Conservation (phyloP, 1,284 basidiomycete species). For the Cerrena zonata region DNA sequence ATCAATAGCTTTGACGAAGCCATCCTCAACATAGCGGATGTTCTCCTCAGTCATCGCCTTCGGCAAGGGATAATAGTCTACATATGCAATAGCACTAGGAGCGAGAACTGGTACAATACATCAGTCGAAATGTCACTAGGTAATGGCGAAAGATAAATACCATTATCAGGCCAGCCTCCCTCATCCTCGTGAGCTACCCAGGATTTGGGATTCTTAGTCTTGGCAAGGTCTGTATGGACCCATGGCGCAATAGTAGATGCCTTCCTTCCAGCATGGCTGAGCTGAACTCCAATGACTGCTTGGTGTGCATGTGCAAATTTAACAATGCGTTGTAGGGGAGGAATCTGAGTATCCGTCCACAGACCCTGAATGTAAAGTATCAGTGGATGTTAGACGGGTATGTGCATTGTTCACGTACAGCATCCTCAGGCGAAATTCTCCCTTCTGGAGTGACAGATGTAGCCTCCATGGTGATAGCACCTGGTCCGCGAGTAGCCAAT, state of each 20-base stretch:
- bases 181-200: constrained; percentile 38
- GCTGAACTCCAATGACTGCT: constrained; percentile 71
- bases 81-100: constrained; percentile 51
- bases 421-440: constrained; percentile 45
- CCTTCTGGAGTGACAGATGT: constrained; percentile 58
- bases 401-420: constrained; percentile 23
- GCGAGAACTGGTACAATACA: constrained; percentile 30
- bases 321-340: constrained; percentile 62
- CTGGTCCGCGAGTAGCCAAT: constrained; percentile 54
- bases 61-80: constrained; percentile 44
- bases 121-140: neutral
- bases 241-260: constrained; percentile 55
- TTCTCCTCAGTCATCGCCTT: constrained; percentile 49
- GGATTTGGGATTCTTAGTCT: constrained; percentile 17
- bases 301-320: constrained; percentile 72
- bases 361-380: constrained; percentile 49
- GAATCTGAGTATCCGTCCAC: constrained; percentile 74
- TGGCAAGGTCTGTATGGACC: constrained; percentile 35
- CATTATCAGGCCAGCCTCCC: constrained; percentile 69
- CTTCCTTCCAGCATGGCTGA: constrained; percentile 78
- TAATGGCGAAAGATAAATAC: constrained; percentile 13
- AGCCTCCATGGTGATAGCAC: constrained; percentile 58
- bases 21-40: constrained; percentile 57
- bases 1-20: constrained; percentile 59
- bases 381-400: too few species aligned